phyloP scores from a whole-genome alignment of 192 early-diverging fungal genomes.

The Podila horticola region DNA sequence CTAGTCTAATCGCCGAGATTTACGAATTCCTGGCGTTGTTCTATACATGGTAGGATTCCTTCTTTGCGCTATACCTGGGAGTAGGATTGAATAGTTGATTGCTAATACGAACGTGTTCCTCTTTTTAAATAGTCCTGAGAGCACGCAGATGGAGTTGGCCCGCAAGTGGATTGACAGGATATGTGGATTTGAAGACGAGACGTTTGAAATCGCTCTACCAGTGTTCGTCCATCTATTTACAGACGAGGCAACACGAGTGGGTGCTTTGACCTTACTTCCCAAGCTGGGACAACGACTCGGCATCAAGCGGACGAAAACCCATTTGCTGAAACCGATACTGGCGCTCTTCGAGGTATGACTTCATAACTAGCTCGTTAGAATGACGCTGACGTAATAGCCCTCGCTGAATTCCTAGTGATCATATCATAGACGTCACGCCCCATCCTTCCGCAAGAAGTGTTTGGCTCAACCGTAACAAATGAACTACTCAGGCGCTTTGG shows the following conservation, averaged over 20 bases:
- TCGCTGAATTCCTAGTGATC: constrained; percentile 1
- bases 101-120: not conserved
- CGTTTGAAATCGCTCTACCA: constrained; percentile 64
- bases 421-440: constrained; percentile 56
- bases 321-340: constrained; percentile 66
- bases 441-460: constrained; percentile 55
- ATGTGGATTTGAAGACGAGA: constrained; percentile 56
- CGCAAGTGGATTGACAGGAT: constrained; percentile 60
- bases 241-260: constrained; percentile 53
- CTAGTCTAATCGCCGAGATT: constrained; percentile 60
- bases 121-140: constrained; percentile 10
- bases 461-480: constrained; percentile 44
- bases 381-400: not conserved
- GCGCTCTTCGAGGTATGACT: constrained; percentile 65
- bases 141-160: constrained; percentile 54
- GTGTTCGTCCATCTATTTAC: constrained; percentile 63
- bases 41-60: constrained; percentile 50
- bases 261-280: constrained; percentile 60
- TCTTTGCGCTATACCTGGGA: not conserved
- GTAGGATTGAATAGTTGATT: too few species aligned
- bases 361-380: not conserved
- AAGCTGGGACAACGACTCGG: constrained; percentile 64
- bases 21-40: constrained; percentile 67
- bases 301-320: constrained; percentile 53
- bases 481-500: constrained; percentile 64